Evolutionary conservation across 495 filamentous ascomycete species (phyloP), one percentile per base, ranked within the genome.

Genomic region (Xylaria grammica): DNA sequence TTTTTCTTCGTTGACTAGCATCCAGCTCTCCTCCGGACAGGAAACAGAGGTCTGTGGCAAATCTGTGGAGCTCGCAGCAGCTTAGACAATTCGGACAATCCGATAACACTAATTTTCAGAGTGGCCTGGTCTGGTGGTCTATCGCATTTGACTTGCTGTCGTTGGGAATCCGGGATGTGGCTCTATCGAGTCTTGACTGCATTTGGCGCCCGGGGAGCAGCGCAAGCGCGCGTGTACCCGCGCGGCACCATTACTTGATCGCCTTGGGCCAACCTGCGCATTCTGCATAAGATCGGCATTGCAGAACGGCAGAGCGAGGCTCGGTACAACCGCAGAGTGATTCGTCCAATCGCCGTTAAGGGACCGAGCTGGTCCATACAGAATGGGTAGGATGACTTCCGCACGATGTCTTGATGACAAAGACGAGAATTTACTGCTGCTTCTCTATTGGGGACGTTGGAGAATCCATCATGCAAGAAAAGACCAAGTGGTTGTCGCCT

Each of bases 301-400:
- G 59, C 46, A 62, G 58, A 38, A 44, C 27, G 52, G 59, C 46
- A 62, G 58, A 38, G 42, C 27, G 52, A 26, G 46, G 29, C 45
- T n/a, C 44, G 45, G 58, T 29, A 51, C 32, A 11, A 11, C 32
- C 11, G 32, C 11, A 48, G 45, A 24, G 19, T 20, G n/a, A 26
- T 48, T 3, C 24, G 36, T 24, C 56, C 56, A 59, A 46, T 48
- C 30, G 56, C 42, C 4, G 42, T 15, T 4, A 20, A 44, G 24
- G 13, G 17, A 45, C 52, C 20, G n/a, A 55, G 34, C 34, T 34
- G 38, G 54, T 19, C 38, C 54, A 44, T n/a, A 24, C 34, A 55
- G 19, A 42, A 42, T 7, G 20, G 29, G n/a, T 32, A 36, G 42
- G 49, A 59, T 46, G 56, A 48, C 9, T 17, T 17, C 27, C 15